phyloP scores from a whole-genome alignment of 768 basidiomycete genomes.

The Cystobasidium ongulense region DNA sequence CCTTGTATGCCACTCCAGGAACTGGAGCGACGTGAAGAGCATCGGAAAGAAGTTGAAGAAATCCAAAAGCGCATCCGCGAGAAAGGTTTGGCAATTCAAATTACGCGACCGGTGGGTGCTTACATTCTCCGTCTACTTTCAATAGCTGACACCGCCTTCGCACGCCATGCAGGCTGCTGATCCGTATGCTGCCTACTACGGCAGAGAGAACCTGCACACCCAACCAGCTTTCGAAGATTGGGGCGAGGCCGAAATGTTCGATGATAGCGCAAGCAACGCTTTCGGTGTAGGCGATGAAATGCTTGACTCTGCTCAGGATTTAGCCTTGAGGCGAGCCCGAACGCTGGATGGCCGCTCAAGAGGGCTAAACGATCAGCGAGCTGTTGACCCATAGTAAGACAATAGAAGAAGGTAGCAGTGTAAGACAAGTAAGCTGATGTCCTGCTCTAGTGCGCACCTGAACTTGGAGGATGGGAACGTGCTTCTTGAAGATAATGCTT shows the following conservation, averaged over 20 bases:
- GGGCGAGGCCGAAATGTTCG: background rate
- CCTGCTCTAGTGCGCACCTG: background rate
- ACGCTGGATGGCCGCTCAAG: background rate
- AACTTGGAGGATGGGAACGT: background rate
- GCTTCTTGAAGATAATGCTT: background rate
- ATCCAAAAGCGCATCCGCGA: background rate
- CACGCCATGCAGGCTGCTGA: background rate
- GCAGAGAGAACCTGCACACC: background rate
- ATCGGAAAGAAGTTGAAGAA: background rate
- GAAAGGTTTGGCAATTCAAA: background rate
- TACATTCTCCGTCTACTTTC: background rate
- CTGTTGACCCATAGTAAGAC: background rate
- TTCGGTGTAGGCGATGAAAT: background rate
- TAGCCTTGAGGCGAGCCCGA: background rate
- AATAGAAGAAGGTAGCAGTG: too few relatives aligned
- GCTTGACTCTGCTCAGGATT: background rate
- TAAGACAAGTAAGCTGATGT: too few relatives aligned
- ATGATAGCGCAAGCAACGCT: background rate
- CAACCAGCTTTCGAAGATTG: background rate
- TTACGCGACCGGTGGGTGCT: background rate
- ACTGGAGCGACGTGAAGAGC: background rate
- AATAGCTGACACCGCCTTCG: too few relatives aligned
- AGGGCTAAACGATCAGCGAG: background rate
- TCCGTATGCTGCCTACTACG: background rate
- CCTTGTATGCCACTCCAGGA: background rate